Evolutionary conservation across 345 rosid species (phyloP), one percentile per base, ranked within the genome.

Genomic region (Salix exigua): DNA sequence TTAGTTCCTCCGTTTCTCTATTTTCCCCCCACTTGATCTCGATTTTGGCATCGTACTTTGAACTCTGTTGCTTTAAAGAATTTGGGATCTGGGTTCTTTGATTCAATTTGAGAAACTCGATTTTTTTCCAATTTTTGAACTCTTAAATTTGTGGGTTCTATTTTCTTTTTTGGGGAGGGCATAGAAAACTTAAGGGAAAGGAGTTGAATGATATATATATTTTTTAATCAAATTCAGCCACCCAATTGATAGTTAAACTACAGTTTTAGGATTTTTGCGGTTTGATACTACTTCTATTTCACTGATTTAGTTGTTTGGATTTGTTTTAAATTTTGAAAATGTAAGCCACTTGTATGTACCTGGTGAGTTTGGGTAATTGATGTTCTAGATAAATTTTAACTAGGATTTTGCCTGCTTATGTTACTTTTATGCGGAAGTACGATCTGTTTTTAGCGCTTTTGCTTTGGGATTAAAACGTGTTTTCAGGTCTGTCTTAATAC

Each of bases 1-100:
- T 84, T 71, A 21, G 81, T 30, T 5, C 66, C 40, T 73, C 53
- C 50, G 58, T 63, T 23, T 70, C 6, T 70, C 28, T 63, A 2
- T 61, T 1, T 3, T 0, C 2, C 0, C 37, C 9, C 4, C 26
- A n/a, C 23, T n/a, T 55, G 25, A 55, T 55, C 26, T n/a, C n/a
- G 62, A n/a, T n/a, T 55, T n/a, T 9, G 23, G 26, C 9, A 5
- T 55, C n/a, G 62, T 21, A 10, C 14, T 23, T 58, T 58, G 62
- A 58, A 1, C 23, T 58, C 62, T n/a, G 14, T 23, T 17, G 44
- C 51, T 37, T 60, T 44, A 7, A 26, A 6, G 33, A 60, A 26
- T 10, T 23, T 28, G 17, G 68, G 78, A 53, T 75, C 50, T 75
- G 37, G 50, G 37, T 35, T 18, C 30, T 33, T 14, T 16, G 71